Evolutionary conservation across 2,329 filamentous ascomycete genomes (phyloP).

Genomic region (Fusarium redolens): DNA sequence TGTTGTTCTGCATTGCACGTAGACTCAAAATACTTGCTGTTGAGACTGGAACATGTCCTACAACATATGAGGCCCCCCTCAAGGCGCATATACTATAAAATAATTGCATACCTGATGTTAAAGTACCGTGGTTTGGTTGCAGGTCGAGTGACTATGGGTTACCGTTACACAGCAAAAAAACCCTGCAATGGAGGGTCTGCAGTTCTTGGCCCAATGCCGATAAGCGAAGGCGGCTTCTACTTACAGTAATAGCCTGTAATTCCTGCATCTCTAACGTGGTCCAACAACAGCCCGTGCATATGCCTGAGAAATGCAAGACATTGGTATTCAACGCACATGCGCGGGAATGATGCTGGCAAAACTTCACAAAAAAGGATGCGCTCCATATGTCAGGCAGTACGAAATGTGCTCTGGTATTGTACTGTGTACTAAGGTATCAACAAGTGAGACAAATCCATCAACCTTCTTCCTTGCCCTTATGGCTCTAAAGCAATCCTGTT

Average conservation of each 20-base stretch:
- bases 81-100: neutral
- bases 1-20: neutral
- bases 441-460: constrained; percentile 26
- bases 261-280: constrained; percentile 8
- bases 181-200: constrained; percentile 5
- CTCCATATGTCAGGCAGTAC: constrained; percentile 2
- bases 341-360: neutral
- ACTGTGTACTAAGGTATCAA: constrained; percentile 33
- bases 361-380: neutral
- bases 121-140: neutral
- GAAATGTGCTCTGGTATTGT: constrained; percentile 23
- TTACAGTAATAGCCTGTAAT: constrained; percentile 3
- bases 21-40: neutral
- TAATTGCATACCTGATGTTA: neutral
- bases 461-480: constrained; percentile 20
- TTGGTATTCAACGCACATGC: neutral
- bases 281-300: neutral
- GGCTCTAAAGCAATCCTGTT: constrained; percentile 28
- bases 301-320: neutral
- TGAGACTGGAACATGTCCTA: neutral
- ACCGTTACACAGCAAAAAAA: constrained; percentile 5
- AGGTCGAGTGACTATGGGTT: neutral
- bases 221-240: constrained; percentile 35
- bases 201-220: constrained; percentile 42
- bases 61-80: neutral